A percentile compares a stretch with the other conserved stretches of the same genome.
These are phyloP conservation scores for Macrotyloma uniflorum DNA, from an alignment of 306 rosid genomes.

Conservation along the genomic window DNA sequence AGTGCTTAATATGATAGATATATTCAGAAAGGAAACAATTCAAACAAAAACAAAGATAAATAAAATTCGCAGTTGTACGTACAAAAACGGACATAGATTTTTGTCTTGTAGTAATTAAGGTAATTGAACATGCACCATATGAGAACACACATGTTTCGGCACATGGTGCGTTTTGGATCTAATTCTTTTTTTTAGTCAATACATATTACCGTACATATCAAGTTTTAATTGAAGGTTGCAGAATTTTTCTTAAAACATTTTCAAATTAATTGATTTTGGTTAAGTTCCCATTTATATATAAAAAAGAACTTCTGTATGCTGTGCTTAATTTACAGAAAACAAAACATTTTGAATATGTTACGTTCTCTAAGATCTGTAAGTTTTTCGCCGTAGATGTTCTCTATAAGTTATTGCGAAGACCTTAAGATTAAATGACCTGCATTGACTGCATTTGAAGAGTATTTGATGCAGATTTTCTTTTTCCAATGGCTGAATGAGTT, in stretches of 20 bases:
- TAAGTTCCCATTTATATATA: too few species aligned
- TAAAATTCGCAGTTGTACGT: not conserved
- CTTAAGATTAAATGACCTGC: too few species aligned
- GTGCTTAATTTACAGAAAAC: not conserved
- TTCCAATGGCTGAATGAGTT: too few species aligned
- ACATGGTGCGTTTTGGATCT: conserved; percentile 10
- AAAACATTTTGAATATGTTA: not conserved
- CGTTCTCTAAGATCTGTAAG: too few species aligned
- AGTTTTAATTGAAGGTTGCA: not conserved
- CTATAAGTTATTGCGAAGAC: too few species aligned
- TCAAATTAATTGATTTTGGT: too few species aligned
- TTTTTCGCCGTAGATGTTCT: too few species aligned
- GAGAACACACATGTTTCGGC: not conserved
- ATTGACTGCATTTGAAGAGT: too few species aligned
- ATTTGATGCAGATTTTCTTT: too few species aligned
- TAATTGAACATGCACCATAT: not conserved
- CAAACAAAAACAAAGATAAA: not conserved
- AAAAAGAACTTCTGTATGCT: too few species aligned
- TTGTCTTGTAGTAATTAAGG: not conserved
- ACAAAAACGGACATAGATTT: not conserved
- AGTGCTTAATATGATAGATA: not conserved
- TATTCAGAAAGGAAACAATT: not conserved
- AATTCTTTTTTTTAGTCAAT: conserved; percentile 4
- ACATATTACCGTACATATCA: not conserved
- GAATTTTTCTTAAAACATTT: too few species aligned